Base-by-base conservation (phyloP, 2,329 filamentous ascomycete genomes). In the Daldinia sp. region DNA sequence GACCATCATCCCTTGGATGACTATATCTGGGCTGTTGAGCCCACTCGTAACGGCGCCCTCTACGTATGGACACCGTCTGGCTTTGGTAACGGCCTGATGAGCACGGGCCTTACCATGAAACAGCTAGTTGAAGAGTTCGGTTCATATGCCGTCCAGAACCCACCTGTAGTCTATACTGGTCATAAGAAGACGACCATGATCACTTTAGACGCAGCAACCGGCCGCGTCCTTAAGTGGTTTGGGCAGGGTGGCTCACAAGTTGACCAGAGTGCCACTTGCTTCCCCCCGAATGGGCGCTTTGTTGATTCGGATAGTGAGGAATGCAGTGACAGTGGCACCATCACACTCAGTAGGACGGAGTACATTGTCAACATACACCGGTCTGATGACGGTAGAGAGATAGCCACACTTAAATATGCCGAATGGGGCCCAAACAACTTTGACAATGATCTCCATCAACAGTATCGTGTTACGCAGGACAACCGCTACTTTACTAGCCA, bases 361-460 rank as follows among this genome's bases (percentile, higher is more conserved):
- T 99, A 99, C 80, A 95, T 89, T 5, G 91, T 99, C 67, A 89
- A 87, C 63, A 97, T 99, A 50, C 91, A 94, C 72, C 90, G 93
- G 67, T 88, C 86, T 50, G 88, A 92, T 73, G 90, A 89, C 3
- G 90, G 91, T 1, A 88, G 91, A 66, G 88, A 89, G 6, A 91
- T 99, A 69, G 97, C 94, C 75, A 97, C 93, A 0, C 88, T 99
- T 73, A 94, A 90, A 72, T 99, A 97, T 77, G 92, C 93, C 10
- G 96, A 99, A 79, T 99, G 96, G 96, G 90, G 90, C 0, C 93
- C 94, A 13, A 99, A 99, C 79, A 97, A 92, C 66, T 92, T 90
- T 68, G 95, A 99, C 79, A 88, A 88, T 70, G 96, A 99, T 78
- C 88, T 99, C 6, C 90, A 93, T 74, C 88, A 88, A 56, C 93